Evolutionary conservation across 179 eudicot species (phyloP).

Genomic region (Corrigiola litoralis): DNA sequence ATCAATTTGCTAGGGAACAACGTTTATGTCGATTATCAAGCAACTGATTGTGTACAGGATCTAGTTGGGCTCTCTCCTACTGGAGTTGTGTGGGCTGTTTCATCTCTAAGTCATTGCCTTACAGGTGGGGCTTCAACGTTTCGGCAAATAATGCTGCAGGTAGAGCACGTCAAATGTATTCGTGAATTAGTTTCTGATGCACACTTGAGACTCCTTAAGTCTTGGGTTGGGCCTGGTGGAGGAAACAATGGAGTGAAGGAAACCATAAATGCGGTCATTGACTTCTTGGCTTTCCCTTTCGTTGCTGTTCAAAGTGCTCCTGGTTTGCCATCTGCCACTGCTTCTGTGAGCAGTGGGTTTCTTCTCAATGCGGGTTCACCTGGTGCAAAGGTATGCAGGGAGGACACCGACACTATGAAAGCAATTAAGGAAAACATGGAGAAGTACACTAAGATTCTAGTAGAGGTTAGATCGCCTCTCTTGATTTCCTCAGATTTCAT

Average conservation of each 20-base stretch:
- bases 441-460: slow-evolving; percentile 62
- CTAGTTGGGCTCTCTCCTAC: slow-evolving; percentile 73
- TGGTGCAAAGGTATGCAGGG: slow-evolving; percentile 79
- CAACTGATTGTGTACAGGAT: slow-evolving; percentile 32
- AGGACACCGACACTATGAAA: slow-evolving; percentile 73
- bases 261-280: slow-evolving; percentile 69
- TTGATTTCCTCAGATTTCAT: neutral
- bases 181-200: slow-evolving; percentile 66
- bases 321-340: slow-evolving; percentile 74
- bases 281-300: slow-evolving; percentile 93
- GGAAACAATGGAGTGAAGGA: slow-evolving; percentile 74
- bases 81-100: slow-evolving; percentile 91
- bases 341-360: slow-evolving; percentile 87
- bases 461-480: slow-evolving; percentile 63
- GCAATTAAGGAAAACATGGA: slow-evolving; percentile 72
- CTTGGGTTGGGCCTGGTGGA: slow-evolving; percentile 89
- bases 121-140: slow-evolving; percentile 76
- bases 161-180: slow-evolving; percentile 62
- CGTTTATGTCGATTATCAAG: slow-evolving; percentile 33
- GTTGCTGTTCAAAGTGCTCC: slow-evolving; percentile 80
- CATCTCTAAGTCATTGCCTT: slow-evolving; percentile 79
- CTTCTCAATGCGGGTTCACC: slow-evolving; percentile 88
- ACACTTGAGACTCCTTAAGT: slow-evolving; percentile 65
- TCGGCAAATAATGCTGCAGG: slow-evolving; percentile 71
- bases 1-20: slow-evolving; percentile 54